These are phyloP conservation scores for Eucalyptus fibrosa DNA, from an alignment of 345 rosid species.

Conservation along the genomic window DNA sequence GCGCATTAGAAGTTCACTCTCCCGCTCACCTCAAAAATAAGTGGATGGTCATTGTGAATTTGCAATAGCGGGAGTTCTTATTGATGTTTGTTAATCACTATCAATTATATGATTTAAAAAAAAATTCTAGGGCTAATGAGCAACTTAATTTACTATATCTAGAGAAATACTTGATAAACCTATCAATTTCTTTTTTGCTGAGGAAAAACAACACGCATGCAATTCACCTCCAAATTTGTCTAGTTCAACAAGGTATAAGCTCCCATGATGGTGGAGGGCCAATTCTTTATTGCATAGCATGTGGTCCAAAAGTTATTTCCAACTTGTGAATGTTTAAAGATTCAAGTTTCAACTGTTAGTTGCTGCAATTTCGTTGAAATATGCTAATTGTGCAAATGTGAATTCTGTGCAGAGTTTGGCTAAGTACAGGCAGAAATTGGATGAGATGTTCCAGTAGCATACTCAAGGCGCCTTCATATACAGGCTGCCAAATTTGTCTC, in stretches of 20 bases:
- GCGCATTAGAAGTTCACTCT: background rate
- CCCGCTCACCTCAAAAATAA: background rate
- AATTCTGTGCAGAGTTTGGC: constrained; percentile 47
- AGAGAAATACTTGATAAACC: background rate
- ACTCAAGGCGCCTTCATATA: background rate
- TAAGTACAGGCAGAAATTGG: constrained; percentile 81
- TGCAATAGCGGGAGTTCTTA: background rate
- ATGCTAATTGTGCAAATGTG: background rate
- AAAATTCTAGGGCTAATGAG: background rate
- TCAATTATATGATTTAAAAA: background rate
- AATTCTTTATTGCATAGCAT: background rate
- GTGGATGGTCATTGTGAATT: background rate
- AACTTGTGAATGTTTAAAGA: background rate
- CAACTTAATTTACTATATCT: background rate
- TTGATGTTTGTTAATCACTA: background rate
- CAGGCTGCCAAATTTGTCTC: background rate
- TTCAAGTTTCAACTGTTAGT: background rate
- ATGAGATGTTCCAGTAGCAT: constrained; percentile 49
- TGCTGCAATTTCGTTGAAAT: background rate
- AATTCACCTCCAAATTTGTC: background rate
- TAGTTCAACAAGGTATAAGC: background rate
- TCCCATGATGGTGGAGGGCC: background rate
- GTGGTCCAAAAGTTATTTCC: background rate
- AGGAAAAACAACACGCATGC: background rate
- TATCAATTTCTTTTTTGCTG: background rate